Evolutionary conservation across 2,329 filamentous ascomycete genomes (phyloP).

Genomic region (Hysterium pulicare): DNA sequence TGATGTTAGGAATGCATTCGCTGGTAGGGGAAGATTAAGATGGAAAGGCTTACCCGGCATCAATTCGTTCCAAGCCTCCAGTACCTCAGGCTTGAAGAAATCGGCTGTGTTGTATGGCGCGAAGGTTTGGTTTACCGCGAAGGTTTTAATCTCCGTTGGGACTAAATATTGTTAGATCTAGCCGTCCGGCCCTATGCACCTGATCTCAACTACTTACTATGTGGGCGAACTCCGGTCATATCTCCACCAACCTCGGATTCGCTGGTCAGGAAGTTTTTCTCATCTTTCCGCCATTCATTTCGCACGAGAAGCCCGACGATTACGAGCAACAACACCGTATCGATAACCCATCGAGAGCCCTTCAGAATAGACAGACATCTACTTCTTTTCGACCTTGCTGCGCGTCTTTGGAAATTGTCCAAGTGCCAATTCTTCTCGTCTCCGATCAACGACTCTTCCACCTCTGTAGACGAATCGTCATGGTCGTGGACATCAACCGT

Average conservation of each 20-base stretch:
- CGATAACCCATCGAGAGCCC: conserved; percentile 26
- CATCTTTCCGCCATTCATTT: no score
- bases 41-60: conserved; percentile 15
- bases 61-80: conserved; percentile 32
- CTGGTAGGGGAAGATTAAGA: background rate
- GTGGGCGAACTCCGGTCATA: conserved; percentile 30
- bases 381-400: conserved; percentile 17
- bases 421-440: conserved; percentile 24
- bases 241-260: conserved; percentile 30
- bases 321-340: conserved; percentile 28
- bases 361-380: conserved; percentile 14
- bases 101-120: conserved; percentile 34
- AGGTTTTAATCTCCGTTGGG: conserved; percentile 30
- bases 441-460: conserved; percentile 26
- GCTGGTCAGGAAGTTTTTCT: conserved; percentile 29
- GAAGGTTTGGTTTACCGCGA: conserved; percentile 33
- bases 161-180: conserved; percentile 16
- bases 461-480: conserved; percentile 32
- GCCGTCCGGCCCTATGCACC: background rate
- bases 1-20: background rate
- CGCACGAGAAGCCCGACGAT: conserved; percentile 29
- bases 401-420: conserved; percentile 15
- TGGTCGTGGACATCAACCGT: conserved; percentile 19
- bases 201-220: conserved; percentile 19
- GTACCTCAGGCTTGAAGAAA: conserved; percentile 31